These are phyloP conservation scores for Purpureocillium takamizusanense DNA, from an alignment of 2,329 filamentous ascomycete genomes.

Conservation along the genomic window DNA sequence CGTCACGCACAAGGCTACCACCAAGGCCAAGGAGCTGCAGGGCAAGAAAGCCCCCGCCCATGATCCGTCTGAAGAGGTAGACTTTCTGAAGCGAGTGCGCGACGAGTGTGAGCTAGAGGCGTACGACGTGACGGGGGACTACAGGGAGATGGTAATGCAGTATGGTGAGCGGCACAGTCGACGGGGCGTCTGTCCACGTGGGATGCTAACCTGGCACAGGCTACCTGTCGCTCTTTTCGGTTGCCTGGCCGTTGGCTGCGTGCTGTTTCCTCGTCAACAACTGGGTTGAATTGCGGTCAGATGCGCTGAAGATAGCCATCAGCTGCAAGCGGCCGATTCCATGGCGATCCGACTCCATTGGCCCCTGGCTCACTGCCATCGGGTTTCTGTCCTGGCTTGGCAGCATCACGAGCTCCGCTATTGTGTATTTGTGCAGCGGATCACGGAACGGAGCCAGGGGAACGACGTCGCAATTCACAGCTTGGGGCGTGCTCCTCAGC, in stretches of 20 bases:
- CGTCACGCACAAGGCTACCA: conserved; percentile 67
- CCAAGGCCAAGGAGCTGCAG: conserved; percentile 71
- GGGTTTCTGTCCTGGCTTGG: conserved; percentile 92
- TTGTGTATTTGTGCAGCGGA: conserved; percentile 82
- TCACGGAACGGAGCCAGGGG: conserved; percentile 57
- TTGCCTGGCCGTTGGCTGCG: conserved; percentile 89
- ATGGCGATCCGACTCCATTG: conserved; percentile 86
- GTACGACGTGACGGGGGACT: conserved; percentile 86
- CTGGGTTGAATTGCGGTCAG: conserved; percentile 88
- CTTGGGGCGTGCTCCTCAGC: conserved; percentile 71
- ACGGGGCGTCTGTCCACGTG: background rate
- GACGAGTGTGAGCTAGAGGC: conserved; percentile 71
- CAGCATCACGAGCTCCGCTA: conserved; percentile 74
- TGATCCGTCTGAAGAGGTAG: conserved; percentile 68
- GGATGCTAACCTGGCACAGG: conserved; percentile 37
- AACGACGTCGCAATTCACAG: conserved; percentile 60
- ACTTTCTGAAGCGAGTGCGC: conserved; percentile 73
- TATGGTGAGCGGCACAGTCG: conserved; percentile 37
- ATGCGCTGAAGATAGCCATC: conserved; percentile 88
- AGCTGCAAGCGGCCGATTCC: conserved; percentile 85
- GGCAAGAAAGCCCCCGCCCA: conserved; percentile 42
- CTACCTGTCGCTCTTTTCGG: conserved; percentile 84
- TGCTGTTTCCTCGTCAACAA: conserved; percentile 89
- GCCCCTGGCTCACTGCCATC: conserved; percentile 80
- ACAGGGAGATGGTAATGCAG: conserved; percentile 88